Evolutionary conservation across 2,329 filamentous ascomycete genomes (phyloP).

Genomic region (Lecanicillium sp.): DNA sequence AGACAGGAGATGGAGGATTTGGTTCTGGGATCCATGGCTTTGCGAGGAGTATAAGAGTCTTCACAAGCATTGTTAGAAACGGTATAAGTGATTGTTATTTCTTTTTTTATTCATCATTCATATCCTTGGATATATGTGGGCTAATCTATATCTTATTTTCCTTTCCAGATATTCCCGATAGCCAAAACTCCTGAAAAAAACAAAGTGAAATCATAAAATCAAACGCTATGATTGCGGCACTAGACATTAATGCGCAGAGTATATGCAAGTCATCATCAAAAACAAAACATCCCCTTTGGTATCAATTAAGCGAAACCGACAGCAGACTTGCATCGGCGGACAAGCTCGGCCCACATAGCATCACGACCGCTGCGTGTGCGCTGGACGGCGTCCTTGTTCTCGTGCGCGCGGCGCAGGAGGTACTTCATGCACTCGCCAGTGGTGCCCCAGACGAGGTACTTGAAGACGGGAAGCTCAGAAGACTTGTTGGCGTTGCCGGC

Average conservation of each 20-base stretch:
- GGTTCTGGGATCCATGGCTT: conserved; percentile 70
- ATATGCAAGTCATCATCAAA: conserved; percentile 5
- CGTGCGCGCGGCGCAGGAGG: conserved; percentile 54
- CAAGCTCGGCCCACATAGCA: conserved; percentile 57
- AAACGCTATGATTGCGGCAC: conserved; percentile 15
- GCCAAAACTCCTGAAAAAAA: conserved; percentile 6
- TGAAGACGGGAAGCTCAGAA: conserved; percentile 53
- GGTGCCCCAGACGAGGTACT: conserved; percentile 65
- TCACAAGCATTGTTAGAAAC: not conserved
- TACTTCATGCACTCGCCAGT: conserved; percentile 84
- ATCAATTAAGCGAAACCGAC: conserved; percentile 32
- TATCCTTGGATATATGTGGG: conserved; percentile 9
- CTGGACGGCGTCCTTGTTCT: conserved; percentile 66
- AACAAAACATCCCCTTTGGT: conserved; percentile 3
- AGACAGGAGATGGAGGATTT: conserved; percentile 59
- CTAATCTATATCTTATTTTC: conserved; percentile 12
- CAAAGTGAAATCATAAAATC: conserved; percentile 6
- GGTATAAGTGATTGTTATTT: conserved; percentile 8
- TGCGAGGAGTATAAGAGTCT: conserved; percentile 30
- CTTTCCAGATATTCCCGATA: conserved; percentile 6
- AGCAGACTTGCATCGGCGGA: conserved; percentile 44
- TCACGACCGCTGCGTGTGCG: conserved; percentile 56
- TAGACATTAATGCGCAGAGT: conserved; percentile 7
- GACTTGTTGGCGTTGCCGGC: conserved; percentile 25
- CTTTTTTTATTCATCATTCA: conserved; percentile 10